phyloP scores from a whole-genome alignment of 1,139 yeast genomes.

The Magnusiomyces ingens region DNA sequence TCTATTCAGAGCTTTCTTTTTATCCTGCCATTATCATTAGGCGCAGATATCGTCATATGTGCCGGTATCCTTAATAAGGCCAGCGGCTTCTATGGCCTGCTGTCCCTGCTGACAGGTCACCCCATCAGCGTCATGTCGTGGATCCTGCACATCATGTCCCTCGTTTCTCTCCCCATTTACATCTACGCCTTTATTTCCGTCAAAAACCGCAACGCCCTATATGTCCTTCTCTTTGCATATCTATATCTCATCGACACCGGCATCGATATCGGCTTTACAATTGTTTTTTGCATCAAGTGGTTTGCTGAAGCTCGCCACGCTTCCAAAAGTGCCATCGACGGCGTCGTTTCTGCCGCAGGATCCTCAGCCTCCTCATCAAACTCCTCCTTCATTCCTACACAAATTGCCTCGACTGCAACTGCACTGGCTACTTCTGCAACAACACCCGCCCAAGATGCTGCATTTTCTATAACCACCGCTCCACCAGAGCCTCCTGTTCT shows the following conservation, averaged over 20 bases:
- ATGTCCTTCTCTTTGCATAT: slow-evolving; percentile 55
- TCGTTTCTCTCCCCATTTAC: slow-evolving; percentile 59
- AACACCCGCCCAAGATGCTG: slow-evolving; percentile 12
- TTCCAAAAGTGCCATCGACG: slow-evolving; percentile 12
- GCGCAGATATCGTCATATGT: slow-evolving; percentile 79
- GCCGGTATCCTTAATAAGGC: slow-evolving; percentile 80
- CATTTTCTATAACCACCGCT: slow-evolving; percentile 4
- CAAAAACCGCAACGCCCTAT: slow-evolving; percentile 42
- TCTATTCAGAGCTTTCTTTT: slow-evolving; percentile 41
- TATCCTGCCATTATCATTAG: slow-evolving; percentile 69
- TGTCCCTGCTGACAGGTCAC: slow-evolving; percentile 81
- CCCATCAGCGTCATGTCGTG: slow-evolving; percentile 80
- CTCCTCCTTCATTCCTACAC: slow-evolving; percentile 10
- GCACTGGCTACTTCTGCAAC: slow-evolving; percentile 1
- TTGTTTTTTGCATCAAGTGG: slow-evolving; percentile 74
- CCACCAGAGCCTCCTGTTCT: slow-evolving; percentile 1
- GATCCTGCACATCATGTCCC: slow-evolving; percentile 65
- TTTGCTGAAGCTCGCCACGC: slow-evolving; percentile 35
- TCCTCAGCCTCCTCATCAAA: slow-evolving; percentile 18
- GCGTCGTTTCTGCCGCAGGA: slow-evolving; percentile 8
- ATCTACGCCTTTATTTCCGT: slow-evolving; percentile 51
- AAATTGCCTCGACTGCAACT: slow-evolving; percentile 10
- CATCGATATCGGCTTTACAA: slow-evolving; percentile 59
- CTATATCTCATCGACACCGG: slow-evolving; percentile 62
- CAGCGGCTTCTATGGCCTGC: slow-evolving; percentile 79